Conservation (phyloP, 768 basidiomycete genomes). For the Mycena haematopus region DNA sequence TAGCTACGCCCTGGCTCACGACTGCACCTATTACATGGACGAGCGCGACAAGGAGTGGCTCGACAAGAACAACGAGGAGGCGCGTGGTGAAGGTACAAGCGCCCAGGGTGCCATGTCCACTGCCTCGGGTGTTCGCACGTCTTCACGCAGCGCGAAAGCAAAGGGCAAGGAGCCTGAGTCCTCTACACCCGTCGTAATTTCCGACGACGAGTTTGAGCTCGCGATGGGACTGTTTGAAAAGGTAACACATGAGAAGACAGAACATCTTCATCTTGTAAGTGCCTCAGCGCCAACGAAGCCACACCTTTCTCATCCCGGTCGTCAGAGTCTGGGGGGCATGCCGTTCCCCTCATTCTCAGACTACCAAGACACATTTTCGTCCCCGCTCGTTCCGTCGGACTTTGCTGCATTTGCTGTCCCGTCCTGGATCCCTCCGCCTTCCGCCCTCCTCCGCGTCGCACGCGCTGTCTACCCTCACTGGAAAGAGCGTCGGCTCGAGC, state of each 20-base stretch:
- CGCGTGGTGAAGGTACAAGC: constrained; percentile 85
- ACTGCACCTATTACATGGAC: constrained; percentile 92
- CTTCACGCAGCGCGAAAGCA: constrained; percentile 52
- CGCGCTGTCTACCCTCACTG: constrained; percentile 86
- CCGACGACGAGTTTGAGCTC: constrained; percentile 93
- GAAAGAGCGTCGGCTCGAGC: constrained; percentile 83
- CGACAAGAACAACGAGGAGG: constrained; percentile 88
- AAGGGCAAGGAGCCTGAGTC: constrained; percentile 88
- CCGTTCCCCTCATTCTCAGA: constrained; percentile 79
- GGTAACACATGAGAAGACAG: constrained; percentile 79
- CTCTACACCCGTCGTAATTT: constrained; percentile 63
- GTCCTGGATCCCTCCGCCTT: constrained; percentile 68
- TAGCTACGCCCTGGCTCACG: constrained; percentile 66
- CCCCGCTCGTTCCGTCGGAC: constrained; percentile 60
- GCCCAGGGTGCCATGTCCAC: constrained; percentile 70
- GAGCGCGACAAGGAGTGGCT: constrained; percentile 98
- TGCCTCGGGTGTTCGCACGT: constrained; percentile 49
- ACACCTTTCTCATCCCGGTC: constrained; percentile 5
- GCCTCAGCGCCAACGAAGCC: background rate
- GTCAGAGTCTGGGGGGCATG: constrained; percentile 64
- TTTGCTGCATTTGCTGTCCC: constrained; percentile 78
- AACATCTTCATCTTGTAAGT: constrained; percentile 86
- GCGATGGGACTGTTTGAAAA: constrained; percentile 95
- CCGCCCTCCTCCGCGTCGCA: constrained; percentile 68
- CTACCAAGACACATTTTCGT: constrained; percentile 75